Percentiles rank a stretch among this genome's conserved stretches.
Evolutionary conservation across 2,329 filamentous ascomycete species (phyloP).

Genomic region (Fusarium neocosmosporiellum): DNA sequence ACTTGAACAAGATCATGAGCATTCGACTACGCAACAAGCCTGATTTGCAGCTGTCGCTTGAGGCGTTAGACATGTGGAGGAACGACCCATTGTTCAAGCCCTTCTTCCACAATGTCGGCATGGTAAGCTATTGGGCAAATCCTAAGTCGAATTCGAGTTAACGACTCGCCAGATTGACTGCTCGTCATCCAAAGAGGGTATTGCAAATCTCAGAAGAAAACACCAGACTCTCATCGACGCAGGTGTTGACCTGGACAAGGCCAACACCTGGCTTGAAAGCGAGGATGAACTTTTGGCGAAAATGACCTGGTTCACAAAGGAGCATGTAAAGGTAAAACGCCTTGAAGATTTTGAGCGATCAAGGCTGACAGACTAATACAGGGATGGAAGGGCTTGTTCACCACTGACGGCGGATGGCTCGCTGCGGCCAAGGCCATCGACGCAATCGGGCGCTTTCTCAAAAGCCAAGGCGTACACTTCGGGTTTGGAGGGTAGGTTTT

Average conservation of each 20-base stretch:
- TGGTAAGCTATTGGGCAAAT: background rate
- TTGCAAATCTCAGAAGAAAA: background rate
- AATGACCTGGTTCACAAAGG: background rate
- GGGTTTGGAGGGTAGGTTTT: conserved; percentile 3
- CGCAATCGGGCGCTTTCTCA: conserved; percentile 1
- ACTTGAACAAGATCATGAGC: conserved; percentile 14
- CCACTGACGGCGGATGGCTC: conserved; percentile 1
- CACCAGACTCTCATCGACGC: background rate
- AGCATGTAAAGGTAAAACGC: conserved; percentile 4
- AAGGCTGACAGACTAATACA: background rate
- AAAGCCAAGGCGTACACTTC: conserved; percentile 2
- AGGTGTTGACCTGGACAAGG: background rate
- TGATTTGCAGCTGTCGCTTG: conserved; percentile 1
- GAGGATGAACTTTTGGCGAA: conserved; percentile 2
- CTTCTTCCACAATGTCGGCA: conserved; percentile 6
- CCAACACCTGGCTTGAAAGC: conserved; percentile 1
- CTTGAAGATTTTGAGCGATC: background rate
- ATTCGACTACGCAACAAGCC: background rate
- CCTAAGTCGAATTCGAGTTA: background rate
- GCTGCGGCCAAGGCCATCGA: conserved; percentile 10
- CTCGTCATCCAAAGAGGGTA: conserved; percentile 1
- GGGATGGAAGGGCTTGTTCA: conserved; percentile 8
- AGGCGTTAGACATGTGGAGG: conserved; percentile 8
- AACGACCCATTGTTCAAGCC: conserved; percentile 5
- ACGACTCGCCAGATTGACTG: conserved; percentile 1